Conservation (phyloP, 2,329 filamentous ascomycete genomes). For the Amphichorda felina region DNA sequence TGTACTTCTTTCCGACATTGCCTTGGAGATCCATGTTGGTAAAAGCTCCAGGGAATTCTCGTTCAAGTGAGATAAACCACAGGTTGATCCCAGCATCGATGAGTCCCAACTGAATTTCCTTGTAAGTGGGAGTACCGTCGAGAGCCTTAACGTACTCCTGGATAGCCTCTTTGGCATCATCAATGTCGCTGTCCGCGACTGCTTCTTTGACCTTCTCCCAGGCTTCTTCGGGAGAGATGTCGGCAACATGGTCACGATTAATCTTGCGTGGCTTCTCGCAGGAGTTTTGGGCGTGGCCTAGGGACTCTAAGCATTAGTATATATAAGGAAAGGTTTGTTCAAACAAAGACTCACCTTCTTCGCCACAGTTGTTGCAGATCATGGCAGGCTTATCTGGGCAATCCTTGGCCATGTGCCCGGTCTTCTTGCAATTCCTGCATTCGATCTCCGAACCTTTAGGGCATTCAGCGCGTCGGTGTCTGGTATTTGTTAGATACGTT, state of each 20-base stretch:
- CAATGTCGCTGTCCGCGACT: constrained; percentile 41
- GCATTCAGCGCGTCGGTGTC: constrained; percentile 22
- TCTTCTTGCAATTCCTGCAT: constrained; percentile 34
- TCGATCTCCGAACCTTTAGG: constrained; percentile 16
- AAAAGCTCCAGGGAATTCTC: constrained; percentile 40
- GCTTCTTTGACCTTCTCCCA: constrained; percentile 45
- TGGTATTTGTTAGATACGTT: constrained; percentile 2
- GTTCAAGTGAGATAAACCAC: constrained; percentile 52
- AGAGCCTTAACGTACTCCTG: constrained; percentile 49
- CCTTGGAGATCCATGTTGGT: constrained; percentile 66
- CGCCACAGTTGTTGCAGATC: constrained; percentile 48
- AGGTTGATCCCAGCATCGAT: constrained; percentile 39
- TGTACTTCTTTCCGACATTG: constrained; percentile 51
- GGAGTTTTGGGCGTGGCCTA: constrained; percentile 41
- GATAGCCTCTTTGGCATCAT: constrained; percentile 48
- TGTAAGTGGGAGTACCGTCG: constrained; percentile 42
- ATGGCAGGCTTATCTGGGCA: constrained; percentile 48
- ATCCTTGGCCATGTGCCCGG: constrained; percentile 44
- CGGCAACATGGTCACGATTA: constrained; percentile 36
- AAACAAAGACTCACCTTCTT: constrained; percentile 49
- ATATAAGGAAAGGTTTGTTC: no score
- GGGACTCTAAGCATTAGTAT: neutral
- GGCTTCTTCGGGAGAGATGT: constrained; percentile 39
- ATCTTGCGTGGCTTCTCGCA: constrained; percentile 51
- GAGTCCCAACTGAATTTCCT: constrained; percentile 48